phyloP scores from a whole-genome alignment of 2,329 filamentous ascomycete species.

The Trichoderma guizhouense region DNA sequence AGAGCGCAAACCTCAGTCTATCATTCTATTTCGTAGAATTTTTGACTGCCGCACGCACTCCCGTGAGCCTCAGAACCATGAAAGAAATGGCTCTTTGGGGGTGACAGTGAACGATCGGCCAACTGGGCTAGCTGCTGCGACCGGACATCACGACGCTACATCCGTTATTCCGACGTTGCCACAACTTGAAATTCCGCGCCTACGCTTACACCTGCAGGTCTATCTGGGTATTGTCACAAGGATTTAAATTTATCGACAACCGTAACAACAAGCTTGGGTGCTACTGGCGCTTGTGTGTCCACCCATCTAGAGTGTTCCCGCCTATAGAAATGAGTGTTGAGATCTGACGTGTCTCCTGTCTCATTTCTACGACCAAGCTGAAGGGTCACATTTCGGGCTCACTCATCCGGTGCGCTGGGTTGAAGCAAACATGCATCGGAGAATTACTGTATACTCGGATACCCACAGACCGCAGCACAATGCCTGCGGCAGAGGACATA shows the following conservation, averaged over 20 bases:
- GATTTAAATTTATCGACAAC: not conserved
- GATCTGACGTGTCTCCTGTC: not conserved
- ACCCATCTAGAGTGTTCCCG: not conserved
- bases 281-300: not conserved
- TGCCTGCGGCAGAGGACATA: slow-evolving; percentile 5
- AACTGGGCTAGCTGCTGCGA: not conserved
- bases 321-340: not conserved
- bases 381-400: not conserved
- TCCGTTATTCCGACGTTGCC: not conserved
- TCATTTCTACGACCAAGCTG: not conserved
- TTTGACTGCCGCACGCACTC: not conserved
- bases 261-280: not conserved
- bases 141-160: not conserved
- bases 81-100: not conserved
- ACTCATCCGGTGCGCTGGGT: not conserved
- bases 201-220: not conserved
- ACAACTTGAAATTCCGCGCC: not conserved
- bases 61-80: not conserved
- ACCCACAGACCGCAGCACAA: not conserved
- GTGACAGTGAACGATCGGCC: not conserved
- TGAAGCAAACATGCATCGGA: slow-evolving; percentile 19
- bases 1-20: slow-evolving; percentile 15
- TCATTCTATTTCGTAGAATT: not conserved
- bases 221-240: not conserved
- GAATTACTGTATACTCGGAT: slow-evolving; percentile 11